Base-by-base conservation (phyloP, 75 land plant species). In the Pseudotsuga menziesii region DNA sequence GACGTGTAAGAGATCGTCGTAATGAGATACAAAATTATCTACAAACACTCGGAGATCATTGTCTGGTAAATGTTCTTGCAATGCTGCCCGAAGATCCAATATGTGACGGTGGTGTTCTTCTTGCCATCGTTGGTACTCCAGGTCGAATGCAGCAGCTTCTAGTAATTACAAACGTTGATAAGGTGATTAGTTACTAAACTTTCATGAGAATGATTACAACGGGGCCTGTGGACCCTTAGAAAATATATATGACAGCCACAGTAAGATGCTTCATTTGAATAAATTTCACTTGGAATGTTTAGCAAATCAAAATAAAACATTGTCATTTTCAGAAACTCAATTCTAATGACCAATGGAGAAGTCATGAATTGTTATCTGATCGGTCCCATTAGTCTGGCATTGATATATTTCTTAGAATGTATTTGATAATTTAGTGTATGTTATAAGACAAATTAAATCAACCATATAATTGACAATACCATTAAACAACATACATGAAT, bases 61-160 rank as follows among this genome's bases (percentile, higher is more conserved):
- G 66, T 87, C 89, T 20, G 82, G 60, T 5, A 87, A 83, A 72
- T 87, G 90, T 41, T 85, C 89, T 55, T 87, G 78, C 81, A 87
- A 27, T 16, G 83, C 88, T 25, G 85, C 76, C n/a, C 88, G 76
- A 15, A 87, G 81, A 58, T 87, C 88, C 69, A 85, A 55, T 81
- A 86, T 81, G 57, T 82, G 89, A 26, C 89, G 67, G 70, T 87
- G 86, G 27, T 88, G 85, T 74, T 88, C 89, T 57, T 88, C 89
- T 59, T 82, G 55, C 89, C 89, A 88, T 22, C 86, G 80, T 57
- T 82, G 77, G 57, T 88, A 88, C 63, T 88, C 89, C 85, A 88
- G 79, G 72, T 88, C 85, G 60, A 88, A 88, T 57, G 89, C 82
- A 16, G 79, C 85, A 59, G 86, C 89, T 26, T 78, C 86, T 20